Evolutionary conservation across 164 flowering plant genomes (phyloP).

Genomic region (Magnolia officinalis): DNA sequence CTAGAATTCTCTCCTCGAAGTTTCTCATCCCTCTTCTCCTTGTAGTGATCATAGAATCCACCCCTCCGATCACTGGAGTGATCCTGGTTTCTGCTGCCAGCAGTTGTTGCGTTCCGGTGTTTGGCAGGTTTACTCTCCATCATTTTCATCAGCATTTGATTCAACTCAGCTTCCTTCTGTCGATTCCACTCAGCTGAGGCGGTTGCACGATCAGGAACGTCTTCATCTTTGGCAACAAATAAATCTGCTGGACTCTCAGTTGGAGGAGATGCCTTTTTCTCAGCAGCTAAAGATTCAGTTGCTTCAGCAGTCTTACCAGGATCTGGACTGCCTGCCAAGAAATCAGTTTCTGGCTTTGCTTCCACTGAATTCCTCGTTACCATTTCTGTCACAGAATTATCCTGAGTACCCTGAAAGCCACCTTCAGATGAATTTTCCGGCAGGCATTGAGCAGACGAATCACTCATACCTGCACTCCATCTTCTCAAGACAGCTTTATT

Average conservation of each 20-base stretch:
- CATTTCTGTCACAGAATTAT: constrained; percentile 23
- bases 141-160: constrained; percentile 62
- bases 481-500: constrained; percentile 75
- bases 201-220: constrained; percentile 25
- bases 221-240: constrained; percentile 25
- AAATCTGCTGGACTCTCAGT: constrained; percentile 19
- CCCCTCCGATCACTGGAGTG: constrained; percentile 42
- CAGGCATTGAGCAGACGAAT: constrained; percentile 33
- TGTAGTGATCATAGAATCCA: constrained; percentile 51
- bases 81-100: constrained; percentile 29
- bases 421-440: constrained; percentile 35
- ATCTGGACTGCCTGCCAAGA: constrained; percentile 13
- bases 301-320: constrained; percentile 24
- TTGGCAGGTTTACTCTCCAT: constrained; percentile 47
- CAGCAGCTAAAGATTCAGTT: constrained; percentile 18
- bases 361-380: constrained; percentile 19
- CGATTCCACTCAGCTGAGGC: constrained; percentile 67
- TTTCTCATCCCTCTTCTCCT: constrained; percentile 69
- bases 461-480: constrained; percentile 83
- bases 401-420: constrained; percentile 10
- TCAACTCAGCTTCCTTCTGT: constrained; percentile 74
- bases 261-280: constrained; percentile 5
- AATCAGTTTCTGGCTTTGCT: constrained; percentile 23
- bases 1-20: constrained; percentile 55
- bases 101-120: constrained; percentile 17